phyloP scores from a whole-genome alignment of 352 stramenopile species.

The Phytophthora pini region DNA sequence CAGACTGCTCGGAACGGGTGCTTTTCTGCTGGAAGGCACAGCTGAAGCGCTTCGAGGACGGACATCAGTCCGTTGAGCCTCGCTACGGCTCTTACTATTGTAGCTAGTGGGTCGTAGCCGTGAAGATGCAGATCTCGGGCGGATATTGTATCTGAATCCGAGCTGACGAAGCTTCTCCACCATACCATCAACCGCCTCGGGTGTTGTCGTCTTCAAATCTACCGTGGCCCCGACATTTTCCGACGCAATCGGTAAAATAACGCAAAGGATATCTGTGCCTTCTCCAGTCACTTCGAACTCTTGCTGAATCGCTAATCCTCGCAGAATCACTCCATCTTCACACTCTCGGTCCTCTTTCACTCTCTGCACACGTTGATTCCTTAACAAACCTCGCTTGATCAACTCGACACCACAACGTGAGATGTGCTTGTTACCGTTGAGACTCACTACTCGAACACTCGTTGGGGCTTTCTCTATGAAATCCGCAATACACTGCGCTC shows the following conservation, averaged over 20 bases:
- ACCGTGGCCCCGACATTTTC: background rate
- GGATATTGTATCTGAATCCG: conserved; percentile 34
- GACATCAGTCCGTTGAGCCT: background rate
- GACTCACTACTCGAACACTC: conserved; percentile 37
- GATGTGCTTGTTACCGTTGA: conserved; percentile 41
- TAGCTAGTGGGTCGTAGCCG: conserved; percentile 6
- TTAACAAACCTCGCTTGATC: conserved; percentile 37
- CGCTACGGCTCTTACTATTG: background rate
- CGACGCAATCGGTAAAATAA: conserved; percentile 12
- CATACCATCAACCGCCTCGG: conserved; percentile 26
- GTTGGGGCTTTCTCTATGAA: conserved; percentile 48
- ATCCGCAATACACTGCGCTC: conserved; percentile 40
- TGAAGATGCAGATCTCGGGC: conserved; percentile 1
- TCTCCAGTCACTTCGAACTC: conserved; percentile 28
- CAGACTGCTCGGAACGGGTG: conserved; percentile 3
- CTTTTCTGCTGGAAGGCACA: conserved; percentile 4
- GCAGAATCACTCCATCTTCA: conserved; percentile 8
- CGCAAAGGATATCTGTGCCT: conserved; percentile 22
- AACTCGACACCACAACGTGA: conserved; percentile 39
- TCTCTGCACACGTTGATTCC: conserved; percentile 40
- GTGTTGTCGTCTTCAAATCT: background rate
- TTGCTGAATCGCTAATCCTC: conserved; percentile 17
- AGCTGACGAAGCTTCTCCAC: conserved; percentile 30
- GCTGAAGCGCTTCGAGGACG: conserved; percentile 5
- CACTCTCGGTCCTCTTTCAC: conserved; percentile 15